phyloP scores from a whole-genome alignment of 306 rosid species.

The Bauhinia variegata region DNA sequence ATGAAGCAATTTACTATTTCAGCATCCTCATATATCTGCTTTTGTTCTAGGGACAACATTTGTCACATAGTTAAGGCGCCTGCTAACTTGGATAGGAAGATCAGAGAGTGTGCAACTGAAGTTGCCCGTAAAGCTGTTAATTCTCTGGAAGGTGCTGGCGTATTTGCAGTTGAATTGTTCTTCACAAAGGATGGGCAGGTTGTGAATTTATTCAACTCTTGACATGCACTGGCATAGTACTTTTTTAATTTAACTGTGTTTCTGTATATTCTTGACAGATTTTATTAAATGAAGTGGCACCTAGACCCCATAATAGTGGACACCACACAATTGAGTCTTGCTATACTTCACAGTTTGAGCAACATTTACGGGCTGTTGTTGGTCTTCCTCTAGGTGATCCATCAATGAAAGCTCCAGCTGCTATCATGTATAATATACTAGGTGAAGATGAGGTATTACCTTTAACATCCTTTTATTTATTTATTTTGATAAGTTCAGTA shows the following conservation, averaged over 20 bases:
- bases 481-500: background rate
- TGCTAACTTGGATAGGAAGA: constrained; percentile 73
- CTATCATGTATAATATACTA: constrained; percentile 83
- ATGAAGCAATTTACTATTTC: constrained; percentile 21
- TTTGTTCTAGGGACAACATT: constrained; percentile 73
- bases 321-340: constrained; percentile 94
- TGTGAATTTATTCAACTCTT: constrained; percentile 33
- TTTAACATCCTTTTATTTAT: background rate
- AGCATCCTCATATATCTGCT: constrained; percentile 28
- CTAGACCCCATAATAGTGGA: constrained; percentile 97
- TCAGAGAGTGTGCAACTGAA: constrained; percentile 65
- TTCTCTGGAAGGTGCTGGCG: constrained; percentile 93
- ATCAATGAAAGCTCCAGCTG: constrained; percentile 85
- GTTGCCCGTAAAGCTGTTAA: constrained; percentile 82
- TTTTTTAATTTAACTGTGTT: constrained; percentile 12
- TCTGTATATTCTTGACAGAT: constrained; percentile 52
- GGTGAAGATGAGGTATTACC: constrained; percentile 83
- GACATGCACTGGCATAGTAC: constrained; percentile 5
- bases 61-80: constrained; percentile 91
- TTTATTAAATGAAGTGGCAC: constrained; percentile 93
- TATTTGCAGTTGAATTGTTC: constrained; percentile 93
- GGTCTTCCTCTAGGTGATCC: constrained; percentile 99
- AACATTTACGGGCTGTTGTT: constrained; percentile 89
- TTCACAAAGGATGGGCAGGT: constrained; percentile 80
- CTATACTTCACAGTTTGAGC: constrained; percentile 88